Base-by-base conservation (phyloP, 495 filamentous ascomycete genomes). In the Coniosporium apollinis region DNA sequence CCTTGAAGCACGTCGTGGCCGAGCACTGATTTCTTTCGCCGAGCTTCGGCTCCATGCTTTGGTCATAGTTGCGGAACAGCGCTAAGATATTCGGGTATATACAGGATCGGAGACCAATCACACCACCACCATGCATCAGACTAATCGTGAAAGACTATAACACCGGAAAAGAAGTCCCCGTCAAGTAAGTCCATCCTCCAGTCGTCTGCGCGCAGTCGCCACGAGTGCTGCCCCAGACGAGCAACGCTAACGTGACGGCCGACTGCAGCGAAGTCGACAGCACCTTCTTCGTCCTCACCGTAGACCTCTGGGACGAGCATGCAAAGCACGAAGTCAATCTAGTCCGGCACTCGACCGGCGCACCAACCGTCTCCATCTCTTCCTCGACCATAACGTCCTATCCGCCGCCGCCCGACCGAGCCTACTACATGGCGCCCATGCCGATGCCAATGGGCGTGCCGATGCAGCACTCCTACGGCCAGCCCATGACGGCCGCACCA, bases 41-140 rank as follows among this genome's bases (percentile, higher is more conserved):
- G n/a, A n/a, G n/a, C n/a, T n/a, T n/a, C n/a, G n/a, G n/a, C n/a
- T n/a, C n/a, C n/a, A n/a, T n/a, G n/a, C n/a, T n/a, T n/a, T n/a
- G n/a, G n/a, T n/a, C n/a, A n/a, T n/a, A n/a, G n/a, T n/a, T n/a
- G n/a, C n/a, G n/a, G n/a, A n/a, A n/a, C n/a, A n/a, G n/a, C n/a
- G n/a, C n/a, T n/a, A n/a, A n/a, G n/a, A n/a, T 36, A 36, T 28
- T 33, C 14, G 8, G 38, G 16, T 10, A 39, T 19, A 14, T 11
- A 32, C 50, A 94, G 83, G 89, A 97, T 55, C 80, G 89, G 48
- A 69, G 89, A 42, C 89, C 89, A 16, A 94, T 97, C 54, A 94
- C 89, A 19, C 89, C 89, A 20, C 89, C 89, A 17, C 89, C 89
- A 7, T 94, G 87, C 54, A 79, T 94, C 29, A 66, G 79, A 41